A percentile compares a stretch with the other conserved stretches of the same genome.
phyloP scores from a whole-genome alignment of 2,329 filamentous ascomycete species.

The Davidsoniella eucalypti region DNA sequence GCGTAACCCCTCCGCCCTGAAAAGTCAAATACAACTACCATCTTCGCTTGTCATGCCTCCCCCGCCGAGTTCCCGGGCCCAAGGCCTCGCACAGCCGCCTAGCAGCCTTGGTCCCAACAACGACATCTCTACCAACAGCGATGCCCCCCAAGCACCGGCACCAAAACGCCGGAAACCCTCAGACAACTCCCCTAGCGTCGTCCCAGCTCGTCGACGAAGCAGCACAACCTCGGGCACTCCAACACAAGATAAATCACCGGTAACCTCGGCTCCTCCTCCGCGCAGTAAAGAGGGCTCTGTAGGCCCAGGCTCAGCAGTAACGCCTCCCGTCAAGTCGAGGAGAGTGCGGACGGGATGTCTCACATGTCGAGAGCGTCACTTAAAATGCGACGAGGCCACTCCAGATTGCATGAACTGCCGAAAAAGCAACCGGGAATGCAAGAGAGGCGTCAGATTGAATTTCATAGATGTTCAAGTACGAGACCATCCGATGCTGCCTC shows the following conservation, averaged over 20 bases:
- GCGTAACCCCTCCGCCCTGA: too few relatives aligned
- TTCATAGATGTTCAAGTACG: constrained; percentile 75
- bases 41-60: not conserved
- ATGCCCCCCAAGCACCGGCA: constrained; percentile 2
- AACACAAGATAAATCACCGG: not conserved
- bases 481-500: constrained; percentile 44
- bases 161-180: constrained; percentile 11
- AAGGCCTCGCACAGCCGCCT: not conserved
- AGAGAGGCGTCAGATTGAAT: constrained; percentile 72
- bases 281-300: constrained; percentile 2
- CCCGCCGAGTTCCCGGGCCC: not conserved
- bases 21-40: too few relatives aligned
- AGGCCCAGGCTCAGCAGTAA: constrained; percentile 2
- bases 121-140: not conserved
- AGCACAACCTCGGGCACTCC: constrained; percentile 10
- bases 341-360: constrained; percentile 79
- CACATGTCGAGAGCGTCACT: constrained; percentile 74
- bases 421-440: constrained; percentile 74
- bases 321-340: constrained; percentile 44
- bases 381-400: constrained; percentile 72
- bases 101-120: not conserved
- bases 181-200: not conserved
- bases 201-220: constrained; percentile 7
- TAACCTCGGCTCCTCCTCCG: not conserved
- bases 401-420: constrained; percentile 60